Conservation (phyloP, 768 basidiomycete species). For the Panellus pusillus region DNA sequence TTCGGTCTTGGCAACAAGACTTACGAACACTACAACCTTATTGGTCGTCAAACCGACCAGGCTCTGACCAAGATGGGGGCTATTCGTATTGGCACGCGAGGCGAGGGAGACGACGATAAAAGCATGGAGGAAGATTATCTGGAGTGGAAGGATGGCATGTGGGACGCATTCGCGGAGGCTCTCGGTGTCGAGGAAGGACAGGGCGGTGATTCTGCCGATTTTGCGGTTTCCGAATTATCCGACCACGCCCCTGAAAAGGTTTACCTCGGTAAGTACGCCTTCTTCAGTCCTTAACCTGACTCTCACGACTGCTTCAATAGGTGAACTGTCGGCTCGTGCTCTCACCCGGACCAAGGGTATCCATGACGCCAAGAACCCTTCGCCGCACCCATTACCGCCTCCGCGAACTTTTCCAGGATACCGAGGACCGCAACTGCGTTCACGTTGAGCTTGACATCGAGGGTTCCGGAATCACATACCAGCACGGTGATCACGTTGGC, state of each 20-base stretch:
- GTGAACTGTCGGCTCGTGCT: conserved; percentile 94
- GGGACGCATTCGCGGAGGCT: conserved; percentile 80
- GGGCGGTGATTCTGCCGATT: conserved; percentile 93
- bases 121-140: conserved; percentile 99
- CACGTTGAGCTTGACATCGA: conserved; percentile 93
- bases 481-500: conserved; percentile 97
- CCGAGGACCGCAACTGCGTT: conserved; percentile 84
- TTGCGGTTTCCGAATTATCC: conserved; percentile 82
- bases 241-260: conserved; percentile 83
- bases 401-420: conserved; percentile 81
- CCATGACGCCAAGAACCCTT: conserved; percentile 97
- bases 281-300: not conserved
- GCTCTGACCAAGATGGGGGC: conserved; percentile 79
- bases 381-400: conserved; percentile 75
- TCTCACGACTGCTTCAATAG: conserved; percentile 36
- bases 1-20: conserved; percentile 92
- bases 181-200: conserved; percentile 95
- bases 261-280: conserved; percentile 68
- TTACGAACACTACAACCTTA: conserved; percentile 95
- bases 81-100: conserved; percentile 79
- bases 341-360: conserved; percentile 93
- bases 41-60: conserved; percentile 77
- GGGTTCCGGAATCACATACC: conserved; percentile 96
- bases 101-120: conserved; percentile 99
- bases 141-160: conserved; percentile 99